Evolutionary conservation across 2,329 filamentous ascomycete species (phyloP), one percentile per base, ranked within the genome.

Genomic region (Beauveria sp.): DNA sequence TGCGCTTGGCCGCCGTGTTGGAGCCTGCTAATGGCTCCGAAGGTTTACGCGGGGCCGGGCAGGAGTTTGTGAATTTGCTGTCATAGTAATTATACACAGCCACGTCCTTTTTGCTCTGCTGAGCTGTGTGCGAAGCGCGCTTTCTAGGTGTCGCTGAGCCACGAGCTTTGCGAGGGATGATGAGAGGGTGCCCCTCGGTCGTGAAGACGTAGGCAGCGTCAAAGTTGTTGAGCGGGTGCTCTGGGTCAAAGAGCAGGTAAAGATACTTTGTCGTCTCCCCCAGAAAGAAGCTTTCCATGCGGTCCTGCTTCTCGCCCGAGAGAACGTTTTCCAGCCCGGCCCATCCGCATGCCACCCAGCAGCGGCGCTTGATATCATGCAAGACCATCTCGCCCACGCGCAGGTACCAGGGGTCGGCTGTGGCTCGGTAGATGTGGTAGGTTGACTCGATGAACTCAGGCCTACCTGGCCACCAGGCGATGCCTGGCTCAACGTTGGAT

Each of bases 241-340:
- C 82, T 5, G 87, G 82, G 66, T 96, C 90, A 72, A 96, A 97
- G 2, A 97, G 83, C 59, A 99, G 78, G 72, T 96, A 97, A 64
- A 99, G 79, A 72, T 99, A 99, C 74, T 97, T 97, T 50, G 91
- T 88, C 1, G 94, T 99, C 75, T 99, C 94, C 16, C 94, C 93
- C 1, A 99, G 81, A 70, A 97, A 97, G 80, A 97, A 99, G 71
- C 93, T 97, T 75, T 99, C 94, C 94, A 97, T 97, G 40, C 94
- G 88, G 71, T 99, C 92, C 67, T 85, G 90, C 73, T 91, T 85
- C 74, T 97, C 91, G 3, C 93, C 93, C 5, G 84, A 90, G 40
- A 87, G 79, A 9, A 93, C 90, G 71, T 92, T 88, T 68, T 92
- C 88, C 41, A 97, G 80, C 0, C 93, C 93, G 16, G 93, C 90